Conservation (phyloP, 352 stramenopile species). For the Phytopythium montanum region DNA sequence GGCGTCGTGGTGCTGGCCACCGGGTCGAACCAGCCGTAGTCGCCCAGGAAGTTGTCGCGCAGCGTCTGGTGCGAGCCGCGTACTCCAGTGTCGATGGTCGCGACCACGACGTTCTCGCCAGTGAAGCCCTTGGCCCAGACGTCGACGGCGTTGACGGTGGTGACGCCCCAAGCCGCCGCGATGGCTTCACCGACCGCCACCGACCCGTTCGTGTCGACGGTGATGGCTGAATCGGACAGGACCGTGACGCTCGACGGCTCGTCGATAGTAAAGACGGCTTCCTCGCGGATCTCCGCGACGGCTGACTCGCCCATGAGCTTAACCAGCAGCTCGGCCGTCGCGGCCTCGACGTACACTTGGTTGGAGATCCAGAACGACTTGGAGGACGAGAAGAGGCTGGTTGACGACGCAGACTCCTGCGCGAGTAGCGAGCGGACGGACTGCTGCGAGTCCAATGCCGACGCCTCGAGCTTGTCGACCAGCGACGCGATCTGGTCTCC, state of each 20-base stretch:
- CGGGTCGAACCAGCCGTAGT: constrained; percentile 37
- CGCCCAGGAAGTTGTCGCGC: constrained; percentile 13
- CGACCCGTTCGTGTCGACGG: constrained; percentile 4
- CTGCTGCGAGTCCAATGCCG: constrained; percentile 10
- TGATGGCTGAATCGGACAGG: constrained; percentile 6
- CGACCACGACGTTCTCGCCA: constrained; percentile 27
- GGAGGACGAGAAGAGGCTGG: constrained; percentile 9
- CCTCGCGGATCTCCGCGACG: constrained; percentile 27
- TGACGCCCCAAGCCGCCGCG: constrained; percentile 20
- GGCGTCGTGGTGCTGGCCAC: constrained; percentile 17
- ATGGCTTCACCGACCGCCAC: constrained; percentile 6
- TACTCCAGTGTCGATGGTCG: constrained; percentile 39
- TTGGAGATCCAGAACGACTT: constrained; percentile 34
- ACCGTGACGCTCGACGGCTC: constrained; percentile 13
- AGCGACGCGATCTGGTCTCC: constrained; percentile 19
- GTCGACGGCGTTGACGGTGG: constrained; percentile 28
- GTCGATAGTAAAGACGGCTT: constrained; percentile 22
- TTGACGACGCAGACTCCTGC: constrained; percentile 8
- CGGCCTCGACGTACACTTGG: constrained; percentile 28
- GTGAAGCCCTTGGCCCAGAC: constrained; percentile 27
- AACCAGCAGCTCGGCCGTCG: constrained; percentile 19
- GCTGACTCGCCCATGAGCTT: constrained; percentile 15
- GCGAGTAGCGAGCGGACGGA: constrained; percentile 13
- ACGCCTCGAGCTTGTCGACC: constrained; percentile 14
- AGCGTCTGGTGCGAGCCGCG: constrained; percentile 30